Percentiles rank a stretch among this genome's conserved stretches.
phyloP scores from a whole-genome alignment of 257 asterid genomes.

The Hygrophila difformis region DNA sequence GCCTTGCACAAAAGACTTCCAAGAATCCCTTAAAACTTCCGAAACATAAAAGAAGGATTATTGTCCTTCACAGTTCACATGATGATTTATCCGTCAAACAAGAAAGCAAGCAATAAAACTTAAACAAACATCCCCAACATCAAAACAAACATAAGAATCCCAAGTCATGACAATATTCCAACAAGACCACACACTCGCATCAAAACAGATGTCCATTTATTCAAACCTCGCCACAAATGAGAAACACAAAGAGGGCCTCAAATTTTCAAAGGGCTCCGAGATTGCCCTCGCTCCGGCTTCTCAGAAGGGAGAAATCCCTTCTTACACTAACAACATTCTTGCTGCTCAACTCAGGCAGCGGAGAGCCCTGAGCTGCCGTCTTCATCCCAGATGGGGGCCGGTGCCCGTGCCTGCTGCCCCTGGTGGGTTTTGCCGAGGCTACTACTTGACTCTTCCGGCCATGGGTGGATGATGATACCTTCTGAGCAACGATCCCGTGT shows the following conservation, averaged over 20 bases:
- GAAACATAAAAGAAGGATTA: too few species aligned
- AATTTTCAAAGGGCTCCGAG: conserved; percentile 44
- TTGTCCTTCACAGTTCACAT: too few species aligned
- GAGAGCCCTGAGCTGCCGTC: conserved; percentile 25
- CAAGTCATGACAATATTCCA: too few species aligned
- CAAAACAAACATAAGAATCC: too few species aligned
- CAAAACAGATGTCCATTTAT: too few species aligned
- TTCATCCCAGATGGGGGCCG: conserved; percentile 55
- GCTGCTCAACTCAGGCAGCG: conserved; percentile 25
- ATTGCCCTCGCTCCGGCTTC: conserved; percentile 84
- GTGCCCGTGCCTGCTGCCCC: conserved; percentile 43
- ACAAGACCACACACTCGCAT: too few species aligned
- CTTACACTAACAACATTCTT: conserved; percentile 34
- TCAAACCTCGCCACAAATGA: too few species aligned
- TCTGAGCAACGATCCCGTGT: conserved; percentile 40
- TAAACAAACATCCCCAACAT: too few species aligned
- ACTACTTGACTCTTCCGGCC: conserved; percentile 52
- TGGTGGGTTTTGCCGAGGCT: conserved; percentile 33
- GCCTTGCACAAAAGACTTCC: too few species aligned
- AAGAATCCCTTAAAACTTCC: too few species aligned
- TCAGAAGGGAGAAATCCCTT: conserved; percentile 39
- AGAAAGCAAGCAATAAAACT: too few species aligned
- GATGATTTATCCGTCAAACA: too few species aligned
- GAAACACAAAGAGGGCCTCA: neutral
- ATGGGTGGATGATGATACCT: conserved; percentile 40